Evolutionary conservation across 441 rosid species (phyloP).

Genomic region (Pelargonium citronellum): DNA sequence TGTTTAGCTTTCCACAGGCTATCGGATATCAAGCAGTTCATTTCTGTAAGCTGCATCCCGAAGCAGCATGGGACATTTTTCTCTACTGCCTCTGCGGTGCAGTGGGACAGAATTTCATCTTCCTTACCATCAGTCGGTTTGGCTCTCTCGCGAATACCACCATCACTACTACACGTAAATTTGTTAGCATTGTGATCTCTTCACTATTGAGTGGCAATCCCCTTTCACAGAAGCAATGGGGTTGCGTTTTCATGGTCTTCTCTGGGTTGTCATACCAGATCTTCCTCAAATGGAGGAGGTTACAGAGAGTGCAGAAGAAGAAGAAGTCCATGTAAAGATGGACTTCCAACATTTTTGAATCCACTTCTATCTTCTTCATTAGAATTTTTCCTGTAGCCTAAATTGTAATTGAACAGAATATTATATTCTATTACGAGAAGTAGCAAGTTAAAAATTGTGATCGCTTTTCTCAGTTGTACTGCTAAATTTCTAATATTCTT

Average conservation of each 20-base stretch:
- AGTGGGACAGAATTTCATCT: constrained; percentile 92
- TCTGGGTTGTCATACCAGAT: constrained; percentile 89
- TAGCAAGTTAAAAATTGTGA: not conserved
- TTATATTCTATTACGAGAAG: not conserved
- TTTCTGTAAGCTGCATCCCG: constrained; percentile 82
- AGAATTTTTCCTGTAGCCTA: constrained; percentile 1
- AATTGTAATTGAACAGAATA: not conserved
- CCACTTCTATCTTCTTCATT: not conserved
- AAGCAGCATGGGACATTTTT: constrained; percentile 83
- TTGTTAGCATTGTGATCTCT: constrained; percentile 83
- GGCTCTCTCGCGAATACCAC: constrained; percentile 93
- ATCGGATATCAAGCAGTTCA: constrained; percentile 62
- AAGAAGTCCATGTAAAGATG: constrained; percentile 44
- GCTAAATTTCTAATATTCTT: not conserved
- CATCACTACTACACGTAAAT: constrained; percentile 88
- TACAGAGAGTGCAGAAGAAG: constrained; percentile 70
- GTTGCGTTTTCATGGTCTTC: constrained; percentile 84
- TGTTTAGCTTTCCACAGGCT: constrained; percentile 76
- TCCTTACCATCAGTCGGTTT: constrained; percentile 79
- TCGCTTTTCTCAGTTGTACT: not conserved
- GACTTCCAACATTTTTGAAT: constrained; percentile 26
- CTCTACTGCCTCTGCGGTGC: constrained; percentile 87
- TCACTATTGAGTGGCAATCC: constrained; percentile 87
- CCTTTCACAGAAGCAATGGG: constrained; percentile 82
- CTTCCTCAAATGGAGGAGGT: constrained; percentile 74